Percentiles rank a stretch among this genome's conserved stretches.
These are phyloP conservation scores for Acanthamoeba rhysodes DNA, from an alignment of 208 protist genomes.

Conservation along the genomic window DNA sequence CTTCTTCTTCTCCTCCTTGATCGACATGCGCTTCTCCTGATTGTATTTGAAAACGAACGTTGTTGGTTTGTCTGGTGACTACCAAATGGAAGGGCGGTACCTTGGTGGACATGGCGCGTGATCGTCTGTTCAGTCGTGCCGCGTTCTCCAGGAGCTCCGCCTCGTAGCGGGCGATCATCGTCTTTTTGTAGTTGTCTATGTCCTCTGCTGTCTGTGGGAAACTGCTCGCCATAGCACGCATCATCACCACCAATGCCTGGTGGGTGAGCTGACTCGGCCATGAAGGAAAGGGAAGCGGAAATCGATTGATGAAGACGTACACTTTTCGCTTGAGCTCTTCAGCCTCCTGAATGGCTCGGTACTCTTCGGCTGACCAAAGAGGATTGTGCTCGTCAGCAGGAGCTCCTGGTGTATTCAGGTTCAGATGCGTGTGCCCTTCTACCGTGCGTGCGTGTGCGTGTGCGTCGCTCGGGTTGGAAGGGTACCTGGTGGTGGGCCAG, in stretches of 20 bases:
- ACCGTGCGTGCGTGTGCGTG: too few species aligned
- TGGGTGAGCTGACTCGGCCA: too few species aligned
- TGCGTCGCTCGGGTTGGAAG: too few species aligned
- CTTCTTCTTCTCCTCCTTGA: slow-evolving; percentile 12
- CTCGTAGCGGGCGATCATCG: slow-evolving; percentile 30
- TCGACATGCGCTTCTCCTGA: not conserved
- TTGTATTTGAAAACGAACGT: too few species aligned
- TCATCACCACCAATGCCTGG: too few species aligned
- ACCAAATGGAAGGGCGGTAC: not conserved
- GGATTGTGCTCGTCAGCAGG: not conserved
- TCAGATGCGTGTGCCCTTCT: not conserved
- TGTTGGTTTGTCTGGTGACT: too few species aligned
- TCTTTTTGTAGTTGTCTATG: not conserved
- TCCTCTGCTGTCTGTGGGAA: slow-evolving; percentile 34
- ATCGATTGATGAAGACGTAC: not conserved
- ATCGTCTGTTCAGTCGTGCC: not conserved
- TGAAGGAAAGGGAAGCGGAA: not conserved
- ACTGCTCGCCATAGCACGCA: not conserved
- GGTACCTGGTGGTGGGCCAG: too few species aligned
- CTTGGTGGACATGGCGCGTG: not conserved
- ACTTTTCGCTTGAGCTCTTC: slow-evolving; percentile 32
- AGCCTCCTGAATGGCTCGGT: not conserved
- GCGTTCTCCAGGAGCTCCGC: not conserved
- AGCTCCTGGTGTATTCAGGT: not conserved
- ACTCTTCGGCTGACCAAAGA: not conserved